These are phyloP conservation scores for Collybia sordida DNA, from an alignment of 768 basidiomycete genomes.

Conservation along the genomic window DNA sequence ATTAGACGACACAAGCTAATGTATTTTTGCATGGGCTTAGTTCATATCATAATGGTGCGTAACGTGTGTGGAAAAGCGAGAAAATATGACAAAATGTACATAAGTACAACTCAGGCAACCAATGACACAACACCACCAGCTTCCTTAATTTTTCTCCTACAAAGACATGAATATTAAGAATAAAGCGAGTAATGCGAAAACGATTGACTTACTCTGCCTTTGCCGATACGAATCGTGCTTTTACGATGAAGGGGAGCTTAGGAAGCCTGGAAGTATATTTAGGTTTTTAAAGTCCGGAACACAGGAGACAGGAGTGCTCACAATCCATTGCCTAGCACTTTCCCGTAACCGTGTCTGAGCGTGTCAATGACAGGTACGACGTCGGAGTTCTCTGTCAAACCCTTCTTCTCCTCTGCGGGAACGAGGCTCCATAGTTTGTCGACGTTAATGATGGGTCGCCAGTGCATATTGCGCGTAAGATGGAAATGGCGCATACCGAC, in stretches of 20 bases:
- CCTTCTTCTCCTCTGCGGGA: conserved; percentile 80
- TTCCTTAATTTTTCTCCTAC: conserved; percentile 80
- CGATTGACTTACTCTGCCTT: conserved; percentile 66
- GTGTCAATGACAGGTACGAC: conserved; percentile 96
- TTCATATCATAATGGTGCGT: conserved; percentile 26
- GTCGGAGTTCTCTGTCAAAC: conserved; percentile 67
- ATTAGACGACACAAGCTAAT: neutral
- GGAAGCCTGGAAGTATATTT: conserved; percentile 56
- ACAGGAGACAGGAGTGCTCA: conserved; percentile 36
- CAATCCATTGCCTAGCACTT: conserved; percentile 94
- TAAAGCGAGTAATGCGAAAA: neutral
- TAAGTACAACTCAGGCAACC: conserved; percentile 63
- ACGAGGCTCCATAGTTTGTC: conserved; percentile 96
- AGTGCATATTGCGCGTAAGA: conserved; percentile 84
- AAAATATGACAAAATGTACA: conserved; percentile 25
- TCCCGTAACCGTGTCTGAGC: conserved; percentile 80
- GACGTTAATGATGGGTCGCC: conserved; percentile 97
- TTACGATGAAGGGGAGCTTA: conserved; percentile 93
- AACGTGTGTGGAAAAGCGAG: conserved; percentile 11
- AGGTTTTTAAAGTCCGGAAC: neutral
- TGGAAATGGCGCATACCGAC: conserved; percentile 99
- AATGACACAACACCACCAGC: conserved; percentile 93
- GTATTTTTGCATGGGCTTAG: neutral
- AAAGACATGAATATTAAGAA: conserved; percentile 4
- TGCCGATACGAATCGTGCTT: conserved; percentile 92